Conservation (phyloP, 176 grass and related monocot species). For the Oryza australiensis region DNA sequence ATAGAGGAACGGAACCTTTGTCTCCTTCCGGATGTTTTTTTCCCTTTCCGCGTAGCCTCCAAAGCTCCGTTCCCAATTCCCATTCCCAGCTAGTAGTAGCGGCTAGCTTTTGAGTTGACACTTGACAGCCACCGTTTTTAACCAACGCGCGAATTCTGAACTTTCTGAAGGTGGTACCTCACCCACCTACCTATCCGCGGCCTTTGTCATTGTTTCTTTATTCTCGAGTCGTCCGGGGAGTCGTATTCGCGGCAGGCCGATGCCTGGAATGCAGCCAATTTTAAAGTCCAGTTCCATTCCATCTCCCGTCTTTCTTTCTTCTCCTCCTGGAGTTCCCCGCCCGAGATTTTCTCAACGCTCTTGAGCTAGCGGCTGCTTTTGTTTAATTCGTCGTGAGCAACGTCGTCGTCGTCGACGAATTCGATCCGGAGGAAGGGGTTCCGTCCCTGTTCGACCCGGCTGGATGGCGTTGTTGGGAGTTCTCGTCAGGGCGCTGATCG, state of each 20-base stretch:
- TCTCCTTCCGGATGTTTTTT: neutral
- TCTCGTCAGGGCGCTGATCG: neutral
- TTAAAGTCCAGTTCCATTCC: neutral
- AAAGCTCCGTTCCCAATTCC: slow-evolving; percentile 10
- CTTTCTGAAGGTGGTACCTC: slow-evolving; percentile 41
- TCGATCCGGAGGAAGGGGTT: neutral
- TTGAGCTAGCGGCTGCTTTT: slow-evolving; percentile 4
- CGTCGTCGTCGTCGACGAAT: slow-evolving; percentile 7
- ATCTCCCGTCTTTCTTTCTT: neutral
- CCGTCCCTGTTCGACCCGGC: neutral
- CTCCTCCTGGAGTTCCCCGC: neutral
- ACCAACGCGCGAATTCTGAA: slow-evolving; percentile 32
- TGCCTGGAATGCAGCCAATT: neutral
- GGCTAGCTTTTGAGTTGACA: neutral
- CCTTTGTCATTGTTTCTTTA: slow-evolving; percentile 22
- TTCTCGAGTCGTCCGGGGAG: neutral
- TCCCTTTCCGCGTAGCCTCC: slow-evolving; percentile 21
- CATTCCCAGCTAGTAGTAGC: neutral
- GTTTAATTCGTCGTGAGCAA: slow-evolving; percentile 16
- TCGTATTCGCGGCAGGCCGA: neutral
- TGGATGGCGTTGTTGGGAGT: slow-evolving; percentile 40
- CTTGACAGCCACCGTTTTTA: slow-evolving; percentile 13
- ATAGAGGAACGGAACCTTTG: neutral
- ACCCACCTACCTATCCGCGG: slow-evolving; percentile 36
- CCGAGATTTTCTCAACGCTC: slow-evolving; percentile 22